Evolutionary conservation across 2,329 filamentous ascomycete genomes (phyloP).

Genomic region (Coniochaeta ligniaria): DNA sequence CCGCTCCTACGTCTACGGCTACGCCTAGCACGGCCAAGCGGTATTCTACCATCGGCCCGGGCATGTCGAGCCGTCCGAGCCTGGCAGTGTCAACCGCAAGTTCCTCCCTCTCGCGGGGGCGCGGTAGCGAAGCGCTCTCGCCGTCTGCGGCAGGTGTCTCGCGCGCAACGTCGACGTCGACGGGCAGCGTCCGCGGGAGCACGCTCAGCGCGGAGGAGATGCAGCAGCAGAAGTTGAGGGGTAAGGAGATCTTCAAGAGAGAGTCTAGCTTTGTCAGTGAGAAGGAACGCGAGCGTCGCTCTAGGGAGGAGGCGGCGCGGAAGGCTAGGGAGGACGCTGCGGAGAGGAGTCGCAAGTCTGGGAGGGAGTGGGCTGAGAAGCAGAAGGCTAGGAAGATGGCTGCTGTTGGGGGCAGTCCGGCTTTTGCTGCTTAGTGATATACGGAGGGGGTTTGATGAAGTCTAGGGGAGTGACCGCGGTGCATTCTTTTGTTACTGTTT

Average conservation of each 20-base stretch:
- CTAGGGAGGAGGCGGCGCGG: constrained; percentile 42
- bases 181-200: constrained; percentile 33
- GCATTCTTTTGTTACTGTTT: not conserved
- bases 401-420: not conserved
- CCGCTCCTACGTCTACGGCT: constrained; percentile 17
- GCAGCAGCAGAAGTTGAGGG: constrained; percentile 43
- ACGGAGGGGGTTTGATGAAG: too few relatives aligned
- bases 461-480: not conserved
- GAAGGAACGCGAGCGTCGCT: constrained; percentile 44
- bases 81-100: constrained; percentile 3
- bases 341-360: constrained; percentile 50
- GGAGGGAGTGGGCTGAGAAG: constrained; percentile 57
- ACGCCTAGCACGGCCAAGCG: constrained; percentile 17
- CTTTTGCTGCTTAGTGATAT: not conserved
- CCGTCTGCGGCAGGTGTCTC: constrained; percentile 19
- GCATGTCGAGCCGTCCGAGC: not conserved
- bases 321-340: constrained; percentile 51
- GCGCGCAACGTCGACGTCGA: constrained; percentile 38
- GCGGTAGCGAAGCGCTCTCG: constrained; percentile 19
- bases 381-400: constrained; percentile 34
- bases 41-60: constrained; percentile 10
- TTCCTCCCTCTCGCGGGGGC: constrained; percentile 14
- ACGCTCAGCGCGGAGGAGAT: constrained; percentile 33
- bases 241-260: constrained; percentile 44
- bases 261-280: constrained; percentile 41